These are phyloP conservation scores for Corinectria fuckeliana DNA, from an alignment of 2,329 filamentous ascomycete genomes.

Conservation along the genomic window DNA sequence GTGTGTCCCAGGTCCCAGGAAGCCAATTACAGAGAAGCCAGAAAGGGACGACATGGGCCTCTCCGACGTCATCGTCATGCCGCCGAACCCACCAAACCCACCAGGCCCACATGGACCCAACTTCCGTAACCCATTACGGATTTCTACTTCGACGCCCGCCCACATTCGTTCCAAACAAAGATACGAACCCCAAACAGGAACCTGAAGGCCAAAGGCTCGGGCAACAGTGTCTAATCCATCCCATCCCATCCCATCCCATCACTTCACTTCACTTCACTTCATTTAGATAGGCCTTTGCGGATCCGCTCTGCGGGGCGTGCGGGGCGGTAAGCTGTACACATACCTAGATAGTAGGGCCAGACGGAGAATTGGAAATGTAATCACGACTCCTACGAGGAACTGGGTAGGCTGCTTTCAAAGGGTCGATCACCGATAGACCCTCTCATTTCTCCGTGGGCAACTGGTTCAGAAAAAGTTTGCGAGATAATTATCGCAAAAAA, in stretches of 20 bases:
- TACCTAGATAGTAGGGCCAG: background rate
- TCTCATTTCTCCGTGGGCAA: background rate
- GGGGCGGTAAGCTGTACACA: background rate
- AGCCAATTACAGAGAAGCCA: conserved; percentile 6
- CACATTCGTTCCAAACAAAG: conserved; percentile 1
- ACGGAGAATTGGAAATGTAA: too few species aligned
- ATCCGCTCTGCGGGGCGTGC: background rate
- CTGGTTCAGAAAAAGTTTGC: background rate
- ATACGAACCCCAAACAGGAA: background rate
- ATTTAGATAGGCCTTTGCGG: background rate
- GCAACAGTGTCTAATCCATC: background rate
- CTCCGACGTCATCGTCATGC: background rate
- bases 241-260: too few species aligned
- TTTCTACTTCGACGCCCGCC: background rate
- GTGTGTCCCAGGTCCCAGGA: background rate
- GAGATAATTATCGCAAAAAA: background rate
- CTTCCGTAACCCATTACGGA: background rate
- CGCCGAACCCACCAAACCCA: background rate
- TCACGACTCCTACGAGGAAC: too few species aligned
- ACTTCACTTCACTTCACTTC: too few species aligned
- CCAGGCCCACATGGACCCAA: background rate
- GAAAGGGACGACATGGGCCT: too few species aligned
- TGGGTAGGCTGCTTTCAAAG: background rate
- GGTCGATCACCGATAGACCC: background rate
- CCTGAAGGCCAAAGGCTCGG: background rate